Conservation (phyloP, 345 rosid species). For the Xanthoceras sorbifolium region DNA sequence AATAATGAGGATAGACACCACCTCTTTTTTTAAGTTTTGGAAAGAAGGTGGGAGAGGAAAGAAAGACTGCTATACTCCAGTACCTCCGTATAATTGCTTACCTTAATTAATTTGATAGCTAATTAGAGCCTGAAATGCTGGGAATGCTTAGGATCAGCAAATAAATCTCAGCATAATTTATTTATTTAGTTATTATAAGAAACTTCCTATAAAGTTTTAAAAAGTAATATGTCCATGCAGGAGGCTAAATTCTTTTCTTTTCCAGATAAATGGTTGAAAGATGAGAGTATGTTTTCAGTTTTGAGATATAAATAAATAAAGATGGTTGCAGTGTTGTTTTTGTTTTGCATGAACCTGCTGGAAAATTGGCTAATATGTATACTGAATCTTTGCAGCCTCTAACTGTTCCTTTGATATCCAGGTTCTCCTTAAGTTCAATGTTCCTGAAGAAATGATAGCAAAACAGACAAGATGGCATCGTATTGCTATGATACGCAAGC, state of each 20-base stretch:
- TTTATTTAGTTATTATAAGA: no score
- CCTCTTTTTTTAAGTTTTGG: no score
- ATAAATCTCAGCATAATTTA: background rate
- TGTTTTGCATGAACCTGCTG: background rate
- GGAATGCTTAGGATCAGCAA: background rate
- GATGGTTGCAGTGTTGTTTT: background rate
- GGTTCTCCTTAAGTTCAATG: slow-evolving; percentile 96
- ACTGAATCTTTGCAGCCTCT: background rate
- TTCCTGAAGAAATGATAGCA: slow-evolving; percentile 84
- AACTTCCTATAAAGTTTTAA: background rate
- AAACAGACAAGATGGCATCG: slow-evolving; percentile 99
- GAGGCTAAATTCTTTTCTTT: background rate
- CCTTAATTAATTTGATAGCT: background rate
- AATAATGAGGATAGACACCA: no score
- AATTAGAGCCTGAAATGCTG: background rate
- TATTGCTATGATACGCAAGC: slow-evolving; percentile 97
- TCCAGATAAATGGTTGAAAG: background rate
- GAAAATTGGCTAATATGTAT: background rate
- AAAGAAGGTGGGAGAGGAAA: background rate
- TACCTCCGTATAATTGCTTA: no score
- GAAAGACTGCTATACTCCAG: background rate
- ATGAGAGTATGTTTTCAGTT: no score
- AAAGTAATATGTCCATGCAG: background rate
- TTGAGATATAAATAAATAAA: background rate
- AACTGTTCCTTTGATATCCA: slow-evolving; percentile 26